A percentile compares a stretch with the other conserved stretches of the same genome.
Evolutionary conservation across 2,329 filamentous ascomycete genomes (phyloP).

Genomic region (Pseudogymnoascus sp.): DNA sequence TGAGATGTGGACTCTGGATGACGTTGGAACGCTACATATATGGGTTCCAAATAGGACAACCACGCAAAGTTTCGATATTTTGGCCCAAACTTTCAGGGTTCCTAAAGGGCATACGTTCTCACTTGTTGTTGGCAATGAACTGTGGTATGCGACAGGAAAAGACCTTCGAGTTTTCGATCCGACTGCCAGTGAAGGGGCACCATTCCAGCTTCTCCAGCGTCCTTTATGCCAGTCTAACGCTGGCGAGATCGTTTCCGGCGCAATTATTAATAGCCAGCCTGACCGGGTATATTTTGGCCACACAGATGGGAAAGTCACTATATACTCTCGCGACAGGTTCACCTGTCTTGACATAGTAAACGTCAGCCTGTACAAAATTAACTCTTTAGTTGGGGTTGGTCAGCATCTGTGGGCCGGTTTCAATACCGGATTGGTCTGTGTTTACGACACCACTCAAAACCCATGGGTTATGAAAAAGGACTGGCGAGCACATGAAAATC

Average conservation of each 20-base stretch:
- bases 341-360: slow-evolving; percentile 72
- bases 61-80: slow-evolving; percentile 65
- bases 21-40: slow-evolving; percentile 75
- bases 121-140: slow-evolving; percentile 70
- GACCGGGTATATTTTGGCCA: slow-evolving; percentile 86
- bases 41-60: slow-evolving; percentile 72
- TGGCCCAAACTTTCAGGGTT: slow-evolving; percentile 65
- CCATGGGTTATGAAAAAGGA: slow-evolving; percentile 92
- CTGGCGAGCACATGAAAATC: slow-evolving; percentile 83
- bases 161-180: slow-evolving; percentile 80
- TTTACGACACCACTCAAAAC: slow-evolving; percentile 75
- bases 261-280: slow-evolving; percentile 63
- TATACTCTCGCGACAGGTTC: slow-evolving; percentile 74
- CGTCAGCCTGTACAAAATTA: slow-evolving; percentile 93
- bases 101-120: slow-evolving; percentile 81
- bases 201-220: slow-evolving; percentile 67
- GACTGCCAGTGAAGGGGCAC: slow-evolving; percentile 51
- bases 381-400: slow-evolving; percentile 71
- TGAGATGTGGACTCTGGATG: slow-evolving; percentile 91
- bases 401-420: slow-evolving; percentile 86
- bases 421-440: slow-evolving; percentile 86
- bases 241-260: slow-evolving; percentile 81
- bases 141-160: slow-evolving; percentile 86
- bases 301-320: slow-evolving; percentile 83
- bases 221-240: slow-evolving; percentile 64